Conservation (phyloP, 78 protist species). For the Bodo saltans region DNA sequence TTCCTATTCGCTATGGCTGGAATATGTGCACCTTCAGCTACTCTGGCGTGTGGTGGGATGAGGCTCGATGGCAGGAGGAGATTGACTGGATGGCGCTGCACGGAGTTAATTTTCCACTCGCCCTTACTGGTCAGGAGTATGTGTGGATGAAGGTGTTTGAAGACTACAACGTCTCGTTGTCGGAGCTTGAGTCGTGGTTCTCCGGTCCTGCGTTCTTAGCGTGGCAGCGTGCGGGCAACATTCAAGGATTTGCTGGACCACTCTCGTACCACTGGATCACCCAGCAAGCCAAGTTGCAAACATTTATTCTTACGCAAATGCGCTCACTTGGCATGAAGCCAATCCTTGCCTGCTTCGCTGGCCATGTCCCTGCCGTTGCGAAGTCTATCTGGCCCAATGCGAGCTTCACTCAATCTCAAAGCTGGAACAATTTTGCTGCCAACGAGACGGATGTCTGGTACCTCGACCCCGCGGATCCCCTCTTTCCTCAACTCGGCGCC, state of each 20-base stretch:
- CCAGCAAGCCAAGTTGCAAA: slow-evolving; percentile 46
- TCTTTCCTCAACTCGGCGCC: slow-evolving; percentile 50
- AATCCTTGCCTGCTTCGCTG: slow-evolving; percentile 74
- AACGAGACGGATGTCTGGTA: slow-evolving; percentile 33
- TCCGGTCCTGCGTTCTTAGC: slow-evolving; percentile 81
- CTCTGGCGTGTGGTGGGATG: slow-evolving; percentile 27
- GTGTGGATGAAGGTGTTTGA: slow-evolving; percentile 56
- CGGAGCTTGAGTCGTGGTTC: slow-evolving; percentile 48
- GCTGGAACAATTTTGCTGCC: slow-evolving; percentile 49
- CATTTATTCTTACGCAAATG: slow-evolving; percentile 51
- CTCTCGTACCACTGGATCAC: slow-evolving; percentile 44
- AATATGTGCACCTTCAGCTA: slow-evolving; percentile 32
- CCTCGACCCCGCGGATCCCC: slow-evolving; percentile 58
- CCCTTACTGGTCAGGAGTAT: slow-evolving; percentile 74
- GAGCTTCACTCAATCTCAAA: slow-evolving; percentile 32
- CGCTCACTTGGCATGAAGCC: slow-evolving; percentile 66
- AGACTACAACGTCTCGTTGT: slow-evolving; percentile 39
- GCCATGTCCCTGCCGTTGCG: slow-evolving; percentile 68
- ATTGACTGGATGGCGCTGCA: slow-evolving; percentile 82
- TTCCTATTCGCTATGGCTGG: not conserved
- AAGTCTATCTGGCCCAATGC: slow-evolving; percentile 39
- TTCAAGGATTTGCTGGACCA: slow-evolving; percentile 72
- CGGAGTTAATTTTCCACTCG: slow-evolving; percentile 73
- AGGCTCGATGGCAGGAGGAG: slow-evolving; percentile 60
- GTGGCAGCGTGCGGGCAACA: slow-evolving; percentile 81